Evolutionary conservation across 148 eudicot species (phyloP).

Genomic region (Chenopodium formosanum): DNA sequence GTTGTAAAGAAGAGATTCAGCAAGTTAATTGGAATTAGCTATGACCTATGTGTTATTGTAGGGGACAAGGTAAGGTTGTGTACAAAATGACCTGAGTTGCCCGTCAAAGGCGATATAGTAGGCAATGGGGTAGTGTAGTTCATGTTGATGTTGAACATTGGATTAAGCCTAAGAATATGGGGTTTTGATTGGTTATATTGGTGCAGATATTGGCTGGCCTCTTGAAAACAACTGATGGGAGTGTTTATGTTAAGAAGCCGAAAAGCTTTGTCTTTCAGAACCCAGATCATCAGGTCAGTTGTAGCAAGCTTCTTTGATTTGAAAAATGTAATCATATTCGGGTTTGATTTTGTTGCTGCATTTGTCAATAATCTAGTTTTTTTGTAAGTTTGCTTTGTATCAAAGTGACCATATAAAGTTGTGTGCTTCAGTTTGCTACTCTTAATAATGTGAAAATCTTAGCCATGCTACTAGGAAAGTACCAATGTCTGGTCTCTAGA

Average conservation of each 20-base stretch:
- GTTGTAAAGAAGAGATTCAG: not conserved
- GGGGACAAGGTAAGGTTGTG: not conserved
- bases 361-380: not conserved
- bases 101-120: not conserved
- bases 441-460: not conserved
- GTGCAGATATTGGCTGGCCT: slow-evolving; percentile 87
- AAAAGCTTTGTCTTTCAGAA: slow-evolving; percentile 95
- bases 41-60: not conserved
- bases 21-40: not conserved
- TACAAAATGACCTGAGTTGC: not conserved
- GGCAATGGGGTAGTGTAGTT: not conserved
- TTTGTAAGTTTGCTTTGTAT: not conserved
- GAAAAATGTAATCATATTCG: not conserved
- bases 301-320: slow-evolving; percentile 3
- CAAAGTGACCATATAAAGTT: slow-evolving; percentile 4
- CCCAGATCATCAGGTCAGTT: slow-evolving; percentile 94
- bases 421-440: not conserved
- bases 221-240: slow-evolving; percentile 63
- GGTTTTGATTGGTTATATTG: slow-evolving; percentile 13
- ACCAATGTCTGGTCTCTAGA: not conserved
- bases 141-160: not conserved
- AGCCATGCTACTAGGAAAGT: not conserved
- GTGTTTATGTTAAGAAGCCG: slow-evolving; percentile 61
- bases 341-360: slow-evolving; percentile 10
- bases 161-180: not conserved